phyloP scores from a whole-genome alignment of 2,329 filamentous ascomycete species.

The Cladosporium sp. region DNA sequence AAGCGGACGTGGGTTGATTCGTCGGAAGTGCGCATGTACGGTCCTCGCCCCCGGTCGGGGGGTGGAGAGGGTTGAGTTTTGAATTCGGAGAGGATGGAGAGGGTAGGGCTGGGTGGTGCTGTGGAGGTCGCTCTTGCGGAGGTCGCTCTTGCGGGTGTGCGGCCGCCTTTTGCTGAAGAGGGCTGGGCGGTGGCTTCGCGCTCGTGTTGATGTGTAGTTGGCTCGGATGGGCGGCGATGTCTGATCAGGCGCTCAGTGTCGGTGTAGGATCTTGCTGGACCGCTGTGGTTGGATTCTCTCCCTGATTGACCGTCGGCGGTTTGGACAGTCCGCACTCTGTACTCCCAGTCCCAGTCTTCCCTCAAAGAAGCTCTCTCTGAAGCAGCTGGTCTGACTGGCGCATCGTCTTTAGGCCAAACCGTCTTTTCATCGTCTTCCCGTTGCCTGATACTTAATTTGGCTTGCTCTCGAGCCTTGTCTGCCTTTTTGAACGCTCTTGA shows the following conservation, averaged over 20 bases:
- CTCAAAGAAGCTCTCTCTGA: constrained; percentile 3
- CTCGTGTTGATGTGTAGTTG: background rate
- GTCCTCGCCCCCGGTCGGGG: constrained; percentile 9
- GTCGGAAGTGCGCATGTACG: constrained; percentile 12
- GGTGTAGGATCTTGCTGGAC: background rate
- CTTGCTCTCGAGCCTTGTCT: background rate
- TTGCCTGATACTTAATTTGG: background rate
- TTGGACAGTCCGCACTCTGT: constrained; percentile 3
- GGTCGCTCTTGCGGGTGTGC: background rate
- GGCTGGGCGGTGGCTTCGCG: background rate
- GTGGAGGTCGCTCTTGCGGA: background rate
- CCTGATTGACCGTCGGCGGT: background rate
- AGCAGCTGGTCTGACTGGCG: background rate
- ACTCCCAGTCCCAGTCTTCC: constrained; percentile 13
- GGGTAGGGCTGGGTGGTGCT: background rate
- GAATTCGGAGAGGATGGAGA: background rate
- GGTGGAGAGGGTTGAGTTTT: background rate
- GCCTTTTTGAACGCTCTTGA: constrained; percentile 5
- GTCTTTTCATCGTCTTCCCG: constrained; percentile 3
- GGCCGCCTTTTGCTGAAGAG: background rate
- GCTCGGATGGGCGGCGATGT: background rate
- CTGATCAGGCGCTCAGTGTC: constrained; percentile 3
- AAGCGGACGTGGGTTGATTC: constrained; percentile 28
- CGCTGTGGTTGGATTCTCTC: background rate
- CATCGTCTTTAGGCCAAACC: constrained; percentile 1